Conservation (phyloP, 495 filamentous ascomycete genomes). For the Friedmanniomyces endolithicus region DNA sequence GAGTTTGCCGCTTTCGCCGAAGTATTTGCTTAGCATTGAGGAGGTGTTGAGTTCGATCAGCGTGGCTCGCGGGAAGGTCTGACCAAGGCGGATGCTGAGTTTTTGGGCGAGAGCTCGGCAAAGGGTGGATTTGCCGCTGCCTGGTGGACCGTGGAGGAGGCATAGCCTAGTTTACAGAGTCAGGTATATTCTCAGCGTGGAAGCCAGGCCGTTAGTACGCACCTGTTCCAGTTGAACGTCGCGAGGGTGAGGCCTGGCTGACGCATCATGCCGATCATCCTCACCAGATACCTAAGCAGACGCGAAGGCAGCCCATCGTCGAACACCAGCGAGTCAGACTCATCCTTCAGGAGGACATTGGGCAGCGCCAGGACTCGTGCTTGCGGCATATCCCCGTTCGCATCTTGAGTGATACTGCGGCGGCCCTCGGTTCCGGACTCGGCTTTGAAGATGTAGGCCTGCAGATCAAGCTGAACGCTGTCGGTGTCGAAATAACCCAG, state of each 20-base stretch:
- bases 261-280: slow-evolving; percentile 29
- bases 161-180: slow-evolving; percentile 27
- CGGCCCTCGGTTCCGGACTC: slow-evolving; percentile 4
- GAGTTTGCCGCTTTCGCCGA: slow-evolving; percentile 44
- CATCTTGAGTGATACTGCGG: slow-evolving; percentile 1
- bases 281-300: slow-evolving; percentile 35
- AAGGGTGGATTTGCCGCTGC: slow-evolving; percentile 42
- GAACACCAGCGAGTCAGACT: slow-evolving; percentile 44
- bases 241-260: slow-evolving; percentile 19
- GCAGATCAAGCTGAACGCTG: slow-evolving; percentile 23
- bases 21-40: slow-evolving; percentile 41
- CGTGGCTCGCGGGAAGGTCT: slow-evolving; percentile 32
- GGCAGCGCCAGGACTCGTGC: slow-evolving; percentile 33
- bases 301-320: slow-evolving; percentile 36
- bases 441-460: slow-evolving; percentile 21
- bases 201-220: too few species aligned
- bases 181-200: too few species aligned
- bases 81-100: slow-evolving; percentile 42
- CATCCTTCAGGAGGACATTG: slow-evolving; percentile 30
- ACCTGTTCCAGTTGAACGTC: slow-evolving; percentile 24
- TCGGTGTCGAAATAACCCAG: slow-evolving; percentile 12
- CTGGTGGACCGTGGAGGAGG: slow-evolving; percentile 45
- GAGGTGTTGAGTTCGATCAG: slow-evolving; percentile 42
- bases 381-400: slow-evolving; percentile 6
- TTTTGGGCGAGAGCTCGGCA: slow-evolving; percentile 44